A percentile compares a stretch with the other conserved stretches of the same genome.
These are phyloP conservation scores for Russula abietina DNA, from an alignment of 768 basidiomycete species.

Conservation along the genomic window DNA sequence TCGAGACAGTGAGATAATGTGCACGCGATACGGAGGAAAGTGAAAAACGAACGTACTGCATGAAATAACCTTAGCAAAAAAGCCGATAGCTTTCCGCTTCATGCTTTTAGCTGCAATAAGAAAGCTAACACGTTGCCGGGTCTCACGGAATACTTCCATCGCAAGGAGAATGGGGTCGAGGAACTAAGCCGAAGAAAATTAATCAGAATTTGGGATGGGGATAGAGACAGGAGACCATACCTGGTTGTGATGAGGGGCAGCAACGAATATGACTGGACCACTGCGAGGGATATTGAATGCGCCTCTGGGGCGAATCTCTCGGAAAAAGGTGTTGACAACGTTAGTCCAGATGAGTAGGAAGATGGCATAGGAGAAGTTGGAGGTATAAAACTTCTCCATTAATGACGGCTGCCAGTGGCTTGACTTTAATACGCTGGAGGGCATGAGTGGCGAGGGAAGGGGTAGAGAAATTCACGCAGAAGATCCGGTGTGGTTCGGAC, in stretches of 20 bases:
- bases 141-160: conserved; percentile 79
- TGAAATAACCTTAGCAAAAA: conserved; percentile 76
- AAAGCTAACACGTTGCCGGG: conserved; percentile 72
- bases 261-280: conserved; percentile 91
- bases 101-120: conserved; percentile 87
- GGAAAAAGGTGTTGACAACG: conserved; percentile 88
- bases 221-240: conserved; percentile 35
- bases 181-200: conserved; percentile 49
- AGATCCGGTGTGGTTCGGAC: background rate
- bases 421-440: background rate
- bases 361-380: conserved; percentile 49
- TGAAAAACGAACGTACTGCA: conserved; percentile 57
- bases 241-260: conserved; percentile 89
- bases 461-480: background rate
- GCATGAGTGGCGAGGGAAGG: background rate
- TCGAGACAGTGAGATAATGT: background rate
- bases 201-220: background rate
- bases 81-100: conserved; percentile 67
- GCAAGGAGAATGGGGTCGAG: conserved; percentile 82
- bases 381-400: conserved; percentile 15
- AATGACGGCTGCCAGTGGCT: background rate
- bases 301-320: conserved; percentile 88
- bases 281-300: conserved; percentile 87
- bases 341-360: conserved; percentile 77
- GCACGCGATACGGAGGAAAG: background rate